Base-by-base conservation (phyloP, 1,139 yeast species). In the Pichia sp. region DNA sequence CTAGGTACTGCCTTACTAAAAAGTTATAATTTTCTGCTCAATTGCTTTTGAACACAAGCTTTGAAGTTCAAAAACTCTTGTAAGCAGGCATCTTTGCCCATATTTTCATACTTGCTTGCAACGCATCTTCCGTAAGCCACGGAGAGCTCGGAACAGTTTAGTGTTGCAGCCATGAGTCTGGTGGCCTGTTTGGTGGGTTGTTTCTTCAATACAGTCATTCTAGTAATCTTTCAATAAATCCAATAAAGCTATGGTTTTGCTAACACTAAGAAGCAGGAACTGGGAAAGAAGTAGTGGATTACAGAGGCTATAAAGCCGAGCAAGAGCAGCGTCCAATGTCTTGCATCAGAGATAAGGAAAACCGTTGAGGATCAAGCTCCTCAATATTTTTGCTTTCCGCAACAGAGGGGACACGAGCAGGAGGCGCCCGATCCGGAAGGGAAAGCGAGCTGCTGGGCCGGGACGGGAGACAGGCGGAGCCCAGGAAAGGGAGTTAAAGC, bases 41-140 rank as follows among this genome's bases (percentile, higher is more conserved):
- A 62, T 51, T 71, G 65, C 52, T 72, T 68, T 55, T 72, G 72
- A 3, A 84, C 84, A 68, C 95, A 86, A 43, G 70, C 65, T 62
- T 79, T 82, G 69, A 84, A 85, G 50, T 64, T 67, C 45, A 69
- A 63, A 61, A 86, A 86, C 68, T 87, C 89, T 46, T 72, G 68
- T 49, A 72, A 75, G 66, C 90, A 85, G 36, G 78, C 74, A 57
- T 80, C 85, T 57, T 80, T 79, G 34, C 76, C 64, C 50, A 85
- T 77, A 44, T 79, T 76, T 57, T 79, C 77, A 67, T 85, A 84
- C 54, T 78, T 75, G 47, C 72, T 70, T 45, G 85, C 68, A 15
- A 86, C 74, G 64, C 93, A 86, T 59, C 81, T 76, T 6, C 90
- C 92, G 63, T 86, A 86, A 4, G 60, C 61, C 5, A 58, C 50